These are phyloP conservation scores for Microbotryomycetes sp. DNA, from an alignment of 1,284 basidiomycete species.

Conservation along the genomic window DNA sequence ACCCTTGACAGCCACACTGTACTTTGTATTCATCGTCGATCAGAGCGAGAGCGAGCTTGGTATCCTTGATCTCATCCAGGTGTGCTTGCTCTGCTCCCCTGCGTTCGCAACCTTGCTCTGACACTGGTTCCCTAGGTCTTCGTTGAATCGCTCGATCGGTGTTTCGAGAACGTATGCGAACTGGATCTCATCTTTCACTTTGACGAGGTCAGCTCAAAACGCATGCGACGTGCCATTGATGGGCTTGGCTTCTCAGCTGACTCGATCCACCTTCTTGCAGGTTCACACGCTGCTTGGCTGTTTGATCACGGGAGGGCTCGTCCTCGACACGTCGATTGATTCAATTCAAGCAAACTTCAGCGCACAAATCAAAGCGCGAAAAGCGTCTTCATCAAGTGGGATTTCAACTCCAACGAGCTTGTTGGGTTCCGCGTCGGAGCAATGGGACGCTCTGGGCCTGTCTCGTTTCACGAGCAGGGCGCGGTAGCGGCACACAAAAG, in stretches of 20 bases:
- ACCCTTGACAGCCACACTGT: slow-evolving; percentile 63
- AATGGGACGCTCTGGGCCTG: no score
- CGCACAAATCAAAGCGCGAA: slow-evolving; percentile 25
- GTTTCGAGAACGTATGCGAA: slow-evolving; percentile 98
- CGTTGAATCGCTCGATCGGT: slow-evolving; percentile 89
- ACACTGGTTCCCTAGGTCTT: slow-evolving; percentile 60
- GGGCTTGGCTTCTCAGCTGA: not conserved
- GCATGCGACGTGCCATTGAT: slow-evolving; percentile 35
- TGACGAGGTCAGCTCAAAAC: no score
- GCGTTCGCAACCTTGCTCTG: not conserved
- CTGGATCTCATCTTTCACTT: slow-evolving; percentile 98
- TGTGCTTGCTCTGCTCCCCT: slow-evolving; percentile 41
- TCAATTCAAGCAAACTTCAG: slow-evolving; percentile 34
- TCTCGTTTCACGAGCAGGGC: no score
- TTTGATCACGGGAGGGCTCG: slow-evolving; percentile 92
- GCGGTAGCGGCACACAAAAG: no score
- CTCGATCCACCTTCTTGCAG: slow-evolving; percentile 47
- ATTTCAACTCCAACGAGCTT: slow-evolving; percentile 6
- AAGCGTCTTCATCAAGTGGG: slow-evolving; percentile 14
- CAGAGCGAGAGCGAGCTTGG: slow-evolving; percentile 92
- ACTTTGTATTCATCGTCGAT: slow-evolving; percentile 96
- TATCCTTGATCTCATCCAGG: slow-evolving; percentile 94
- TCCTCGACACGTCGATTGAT: slow-evolving; percentile 70
- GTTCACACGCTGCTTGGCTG: slow-evolving; percentile 91
- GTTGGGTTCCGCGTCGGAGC: not conserved